These are phyloP conservation scores for Oryza longistaminata DNA, from an alignment of 176 grass and related monocot genomes.

Conservation along the genomic window DNA sequence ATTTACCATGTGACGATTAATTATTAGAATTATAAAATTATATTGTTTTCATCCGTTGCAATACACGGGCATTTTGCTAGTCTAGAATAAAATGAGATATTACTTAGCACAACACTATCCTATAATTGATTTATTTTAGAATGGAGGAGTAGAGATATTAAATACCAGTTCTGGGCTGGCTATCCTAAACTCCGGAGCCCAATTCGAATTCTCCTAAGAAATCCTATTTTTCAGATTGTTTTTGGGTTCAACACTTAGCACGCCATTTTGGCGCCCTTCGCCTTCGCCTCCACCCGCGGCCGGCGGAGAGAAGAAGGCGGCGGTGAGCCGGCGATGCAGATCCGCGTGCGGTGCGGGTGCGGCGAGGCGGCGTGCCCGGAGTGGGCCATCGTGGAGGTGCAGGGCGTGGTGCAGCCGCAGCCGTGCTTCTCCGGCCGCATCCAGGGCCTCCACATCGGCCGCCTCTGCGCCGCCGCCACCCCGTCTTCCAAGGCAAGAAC, in stretches of 20 bases:
- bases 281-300: background rate
- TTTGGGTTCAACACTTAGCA: too few species aligned
- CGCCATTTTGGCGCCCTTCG: background rate
- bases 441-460: slow-evolving; percentile 80
- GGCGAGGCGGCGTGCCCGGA: slow-evolving; percentile 62
- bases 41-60: too few species aligned
- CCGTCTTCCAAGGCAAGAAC: slow-evolving; percentile 51
- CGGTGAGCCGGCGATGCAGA: slow-evolving; percentile 50
- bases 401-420: slow-evolving; percentile 83
- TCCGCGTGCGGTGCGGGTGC: slow-evolving; percentile 71
- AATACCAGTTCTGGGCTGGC: too few species aligned
- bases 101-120: too few species aligned
- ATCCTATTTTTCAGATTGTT: background rate
- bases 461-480: slow-evolving; percentile 61
- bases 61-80: too few species aligned
- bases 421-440: slow-evolving; percentile 50
- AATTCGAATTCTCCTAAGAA: too few species aligned
- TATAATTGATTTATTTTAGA: too few species aligned
- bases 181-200: background rate
- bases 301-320: background rate
- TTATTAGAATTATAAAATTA: too few species aligned
- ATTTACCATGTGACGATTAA: too few species aligned
- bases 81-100: too few species aligned
- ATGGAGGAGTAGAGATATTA: too few species aligned
- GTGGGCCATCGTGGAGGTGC: slow-evolving; percentile 89